Evolutionary conservation across 495 filamentous ascomycete genomes (phyloP).

Genomic region (Penicillium mononematosum): DNA sequence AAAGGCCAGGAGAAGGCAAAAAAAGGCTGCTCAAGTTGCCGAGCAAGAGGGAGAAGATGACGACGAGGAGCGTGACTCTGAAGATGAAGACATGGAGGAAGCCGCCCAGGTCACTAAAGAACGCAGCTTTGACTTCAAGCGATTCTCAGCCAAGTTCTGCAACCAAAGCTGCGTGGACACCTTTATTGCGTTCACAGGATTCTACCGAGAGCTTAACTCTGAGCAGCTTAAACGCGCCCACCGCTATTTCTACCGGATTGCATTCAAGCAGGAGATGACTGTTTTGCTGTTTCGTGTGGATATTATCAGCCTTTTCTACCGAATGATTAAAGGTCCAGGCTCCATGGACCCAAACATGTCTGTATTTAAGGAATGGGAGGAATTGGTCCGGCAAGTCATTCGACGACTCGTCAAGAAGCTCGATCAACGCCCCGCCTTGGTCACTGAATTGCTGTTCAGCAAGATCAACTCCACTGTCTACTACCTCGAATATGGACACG

Average conservation of each 20-base stretch:
- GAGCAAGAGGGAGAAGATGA: conserved; percentile 38
- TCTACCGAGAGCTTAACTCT: conserved; percentile 76
- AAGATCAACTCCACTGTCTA: conserved; percentile 81
- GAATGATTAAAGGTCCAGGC: conserved; percentile 89
- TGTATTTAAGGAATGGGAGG: conserved; percentile 87
- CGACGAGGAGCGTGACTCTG: conserved; percentile 60
- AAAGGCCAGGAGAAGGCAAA: conserved; percentile 66
- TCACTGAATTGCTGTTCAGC: conserved; percentile 89
- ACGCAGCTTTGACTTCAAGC: conserved; percentile 89
- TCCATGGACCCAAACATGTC: conserved; percentile 62
- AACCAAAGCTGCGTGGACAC: conserved; percentile 85
- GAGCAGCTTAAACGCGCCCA: conserved; percentile 89
- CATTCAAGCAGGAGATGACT: conserved; percentile 89
- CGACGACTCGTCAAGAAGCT: conserved; percentile 75
- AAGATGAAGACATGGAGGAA: conserved; percentile 69
- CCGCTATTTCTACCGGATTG: conserved; percentile 91
- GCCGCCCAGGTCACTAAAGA: conserved; percentile 71
- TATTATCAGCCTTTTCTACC: conserved; percentile 82
- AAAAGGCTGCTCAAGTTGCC: conserved; percentile 41
- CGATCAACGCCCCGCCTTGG: conserved; percentile 74
- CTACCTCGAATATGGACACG: conserved; percentile 88
- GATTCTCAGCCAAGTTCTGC: conserved; percentile 77
- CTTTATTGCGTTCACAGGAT: conserved; percentile 75
- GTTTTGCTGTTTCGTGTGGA: conserved; percentile 88
- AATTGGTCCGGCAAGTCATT: conserved; percentile 77